Base-by-base conservation (phyloP, 1,284 basidiomycete species). In the Coniophora puteana region DNA sequence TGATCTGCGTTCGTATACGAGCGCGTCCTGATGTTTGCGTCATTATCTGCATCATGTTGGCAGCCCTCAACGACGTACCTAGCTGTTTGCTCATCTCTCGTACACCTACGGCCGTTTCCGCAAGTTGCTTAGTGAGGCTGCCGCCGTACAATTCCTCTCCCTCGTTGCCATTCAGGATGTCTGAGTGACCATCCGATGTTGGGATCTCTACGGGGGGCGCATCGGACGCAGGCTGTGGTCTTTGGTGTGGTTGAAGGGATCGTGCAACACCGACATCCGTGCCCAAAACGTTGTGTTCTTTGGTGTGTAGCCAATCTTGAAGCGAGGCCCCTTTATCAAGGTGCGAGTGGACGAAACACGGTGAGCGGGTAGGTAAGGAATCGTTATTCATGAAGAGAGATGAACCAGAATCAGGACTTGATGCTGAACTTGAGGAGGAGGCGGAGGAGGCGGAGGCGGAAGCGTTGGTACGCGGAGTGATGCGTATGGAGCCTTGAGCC, bases 1-100 rank as follows among this genome's bases (percentile, higher is more conserved):
- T 90, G 46, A 98, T 93, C 55, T 89, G 87, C 4, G 90, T 89
- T 45, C 85, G 84, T 46, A 99, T 92, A 30, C 92, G 80, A 4
- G 94, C 93, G 40, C 94, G 88, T 40, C 93, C 93, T 93, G 57
- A 21, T 41, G 11, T 17, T 23, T 16, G 6, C n/a, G 25, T 12
- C 25, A 37, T 35, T 36, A 42, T 50, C 45, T 56, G 54, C 23
- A 47, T 45, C 44, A 42, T 31, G 32, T 43, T 22, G 26, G 35
- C n/a, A 32, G 26, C 31, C 35, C 21, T 25, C 36, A 50, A 42
- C 27, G 31, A 77, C 83, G 52, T 53, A 90, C 93, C 94, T 26
- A 99, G 84, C 66, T 97, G 92, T 66, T 96, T 96, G 80, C 92
- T 95, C 91, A 98, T 95, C 67, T 99, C 96, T 38, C 95, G 79